phyloP scores from a whole-genome alignment of 345 rosid species.

The Noccaea bulbosa region DNA sequence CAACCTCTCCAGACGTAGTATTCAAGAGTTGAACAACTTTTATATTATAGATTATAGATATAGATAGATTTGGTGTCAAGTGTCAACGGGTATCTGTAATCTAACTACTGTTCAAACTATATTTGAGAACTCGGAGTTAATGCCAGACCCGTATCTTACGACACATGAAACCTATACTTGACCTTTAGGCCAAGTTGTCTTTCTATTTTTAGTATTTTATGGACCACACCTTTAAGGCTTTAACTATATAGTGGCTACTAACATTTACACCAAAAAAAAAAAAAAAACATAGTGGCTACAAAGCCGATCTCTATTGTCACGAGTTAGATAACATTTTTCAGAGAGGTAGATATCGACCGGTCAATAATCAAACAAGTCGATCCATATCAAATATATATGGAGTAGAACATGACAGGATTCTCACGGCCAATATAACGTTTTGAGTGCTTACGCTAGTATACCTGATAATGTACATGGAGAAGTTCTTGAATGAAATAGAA shows the following conservation, averaged over 20 bases:
- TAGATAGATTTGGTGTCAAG: constrained; percentile 1
- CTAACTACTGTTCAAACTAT: constrained; percentile 2
- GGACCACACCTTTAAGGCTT: too few relatives aligned
- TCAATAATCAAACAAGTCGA: too few relatives aligned
- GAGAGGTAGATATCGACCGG: too few relatives aligned
- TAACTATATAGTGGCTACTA: too few relatives aligned
- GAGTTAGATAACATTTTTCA: too few relatives aligned
- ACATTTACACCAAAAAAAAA: too few relatives aligned
- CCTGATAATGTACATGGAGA: background rate
- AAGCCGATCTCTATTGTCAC: too few relatives aligned
- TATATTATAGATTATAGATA: too few relatives aligned
- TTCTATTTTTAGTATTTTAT: background rate
- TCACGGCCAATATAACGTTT: constrained; percentile 21
- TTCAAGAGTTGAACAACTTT: too few relatives aligned
- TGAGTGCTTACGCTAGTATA: constrained; percentile 28
- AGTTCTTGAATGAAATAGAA: background rate
- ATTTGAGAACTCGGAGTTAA: constrained; percentile 6
- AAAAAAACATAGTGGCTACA: too few relatives aligned
- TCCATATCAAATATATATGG: too few relatives aligned
- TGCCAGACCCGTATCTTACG: constrained; percentile 7
- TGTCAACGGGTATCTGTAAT: background rate
- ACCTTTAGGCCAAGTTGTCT: background rate
- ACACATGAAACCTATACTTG: constrained; percentile 1
- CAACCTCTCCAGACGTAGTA: too few relatives aligned
- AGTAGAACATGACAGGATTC: constrained; percentile 9